phyloP scores from a whole-genome alignment of 805 yeast species.

The Candida bentonensis region DNA sequence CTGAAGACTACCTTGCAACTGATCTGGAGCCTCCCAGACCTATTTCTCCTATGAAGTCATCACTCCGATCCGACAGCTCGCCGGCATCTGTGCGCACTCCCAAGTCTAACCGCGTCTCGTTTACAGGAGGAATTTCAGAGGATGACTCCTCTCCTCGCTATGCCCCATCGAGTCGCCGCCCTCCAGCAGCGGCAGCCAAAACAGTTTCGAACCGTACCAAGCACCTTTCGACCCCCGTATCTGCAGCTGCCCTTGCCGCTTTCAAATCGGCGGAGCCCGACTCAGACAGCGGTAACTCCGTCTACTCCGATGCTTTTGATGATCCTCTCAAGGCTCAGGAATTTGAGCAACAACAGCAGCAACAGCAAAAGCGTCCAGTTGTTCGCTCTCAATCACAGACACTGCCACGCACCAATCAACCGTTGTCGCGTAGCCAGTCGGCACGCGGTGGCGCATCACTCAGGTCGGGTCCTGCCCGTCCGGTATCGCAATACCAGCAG shows the following conservation, averaged over 20 bases:
- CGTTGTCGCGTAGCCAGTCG: not conserved
- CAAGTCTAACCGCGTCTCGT: conserved; percentile 3
- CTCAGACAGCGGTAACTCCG: conserved; percentile 11
- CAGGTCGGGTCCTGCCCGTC: not conserved
- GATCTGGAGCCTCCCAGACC: conserved; percentile 16
- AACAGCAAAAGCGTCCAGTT: conserved; percentile 1
- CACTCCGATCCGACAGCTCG: conserved; percentile 11
- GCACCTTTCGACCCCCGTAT: conserved; percentile 1
- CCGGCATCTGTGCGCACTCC: not conserved
- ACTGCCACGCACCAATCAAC: too few relatives aligned
- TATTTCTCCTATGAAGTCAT: conserved; percentile 21
- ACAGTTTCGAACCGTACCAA: not conserved
- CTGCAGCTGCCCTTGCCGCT: conserved; percentile 1
- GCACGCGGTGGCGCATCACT: not conserved
- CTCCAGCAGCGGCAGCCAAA: not conserved
- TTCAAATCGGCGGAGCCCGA: conserved; percentile 3
- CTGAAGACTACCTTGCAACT: not conserved
- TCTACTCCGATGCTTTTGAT: conserved; percentile 14
- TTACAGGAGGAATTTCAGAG: not conserved
- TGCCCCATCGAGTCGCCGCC: not conserved
- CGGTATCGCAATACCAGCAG: not conserved
- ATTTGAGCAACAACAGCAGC: conserved; percentile 3
- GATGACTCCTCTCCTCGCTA: not conserved
- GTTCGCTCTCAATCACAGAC: not conserved
- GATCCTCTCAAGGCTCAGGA: conserved; percentile 4